Percentiles rank a stretch among this genome's conserved stretches.
These are phyloP conservation scores for Botryotinia calthae DNA, from an alignment of 2,329 filamentous ascomycete genomes.

Conservation along the genomic window DNA sequence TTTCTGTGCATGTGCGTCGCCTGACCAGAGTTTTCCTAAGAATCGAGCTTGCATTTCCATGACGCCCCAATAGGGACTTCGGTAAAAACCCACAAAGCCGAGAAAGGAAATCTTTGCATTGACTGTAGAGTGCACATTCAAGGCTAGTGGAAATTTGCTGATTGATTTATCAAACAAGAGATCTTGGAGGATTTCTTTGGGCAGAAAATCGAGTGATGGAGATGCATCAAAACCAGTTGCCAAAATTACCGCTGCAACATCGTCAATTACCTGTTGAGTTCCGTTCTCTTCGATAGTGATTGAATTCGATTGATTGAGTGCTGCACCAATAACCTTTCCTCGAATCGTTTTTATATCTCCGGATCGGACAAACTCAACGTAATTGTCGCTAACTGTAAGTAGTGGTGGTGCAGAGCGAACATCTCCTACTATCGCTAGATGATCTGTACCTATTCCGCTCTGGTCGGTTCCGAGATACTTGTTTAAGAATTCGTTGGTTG, in stretches of 20 bases:
- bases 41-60: conserved; percentile 83
- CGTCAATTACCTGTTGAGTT: conserved; percentile 42
- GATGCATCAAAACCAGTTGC: conserved; percentile 73
- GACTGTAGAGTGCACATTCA: conserved; percentile 66
- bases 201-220: conserved; percentile 63
- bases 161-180: conserved; percentile 55
- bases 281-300: conserved; percentile 38
- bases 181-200: conserved; percentile 50
- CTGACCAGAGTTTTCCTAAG: conserved; percentile 59
- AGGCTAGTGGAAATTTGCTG: conserved; percentile 55
- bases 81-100: conserved; percentile 81
- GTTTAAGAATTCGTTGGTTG: conserved; percentile 52
- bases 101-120: conserved; percentile 60
- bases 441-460: conserved; percentile 42
- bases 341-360: conserved; percentile 51
- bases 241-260: conserved; percentile 66
- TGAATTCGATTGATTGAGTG: background rate
- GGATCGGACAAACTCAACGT: conserved; percentile 70
- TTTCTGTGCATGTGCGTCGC: conserved; percentile 29
- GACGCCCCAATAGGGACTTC: conserved; percentile 80
- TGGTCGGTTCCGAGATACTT: conserved; percentile 54
- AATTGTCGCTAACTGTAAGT: conserved; percentile 68
- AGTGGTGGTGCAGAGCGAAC: conserved; percentile 53
- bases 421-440: conserved; percentile 37
- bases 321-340: conserved; percentile 28